Percentiles rank a stretch among this genome's conserved stretches.
These are phyloP conservation scores for Eucalyptus curtisii DNA, from an alignment of 345 rosid species.

Conservation along the genomic window DNA sequence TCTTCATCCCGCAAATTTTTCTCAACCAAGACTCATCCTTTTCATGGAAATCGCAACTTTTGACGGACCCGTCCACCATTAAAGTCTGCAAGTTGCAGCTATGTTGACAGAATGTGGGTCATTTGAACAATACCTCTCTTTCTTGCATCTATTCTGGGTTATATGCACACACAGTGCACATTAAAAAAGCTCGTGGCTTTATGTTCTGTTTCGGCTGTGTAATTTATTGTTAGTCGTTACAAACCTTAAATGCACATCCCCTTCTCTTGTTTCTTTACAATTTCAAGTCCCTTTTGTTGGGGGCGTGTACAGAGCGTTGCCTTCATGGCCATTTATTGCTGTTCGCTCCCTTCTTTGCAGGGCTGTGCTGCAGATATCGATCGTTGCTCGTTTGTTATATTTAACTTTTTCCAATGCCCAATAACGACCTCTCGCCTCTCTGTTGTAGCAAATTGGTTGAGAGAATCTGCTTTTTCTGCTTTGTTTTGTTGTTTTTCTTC, in stretches of 20 bases:
- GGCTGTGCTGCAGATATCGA: neutral
- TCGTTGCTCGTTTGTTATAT: neutral
- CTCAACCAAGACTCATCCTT: neutral
- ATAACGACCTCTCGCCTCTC: constrained; percentile 16
- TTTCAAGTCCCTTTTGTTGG: neutral
- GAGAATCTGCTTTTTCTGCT: neutral
- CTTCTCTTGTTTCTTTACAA: neutral
- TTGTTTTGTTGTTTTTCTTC: neutral
- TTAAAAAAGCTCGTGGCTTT: neutral
- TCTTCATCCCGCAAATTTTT: neutral
- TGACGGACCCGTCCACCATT: neutral
- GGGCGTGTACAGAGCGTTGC: constrained; percentile 1
- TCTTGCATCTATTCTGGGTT: neutral
- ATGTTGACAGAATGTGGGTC: constrained; percentile 18
- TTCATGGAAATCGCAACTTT: neutral
- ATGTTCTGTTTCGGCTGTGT: neutral
- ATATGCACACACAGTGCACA: neutral
- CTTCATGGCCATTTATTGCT: constrained; percentile 16
- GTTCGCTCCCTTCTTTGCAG: constrained; percentile 5
- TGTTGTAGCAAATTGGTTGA: neutral
- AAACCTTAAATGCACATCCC: neutral
- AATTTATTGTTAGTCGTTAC: constrained; percentile 8
- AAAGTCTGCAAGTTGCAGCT: constrained; percentile 9
- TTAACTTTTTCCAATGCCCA: neutral
- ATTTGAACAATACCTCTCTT: neutral